Base-by-base conservation (phyloP, 2,329 filamentous ascomycete species). In the Monosporascus sp. region DNA sequence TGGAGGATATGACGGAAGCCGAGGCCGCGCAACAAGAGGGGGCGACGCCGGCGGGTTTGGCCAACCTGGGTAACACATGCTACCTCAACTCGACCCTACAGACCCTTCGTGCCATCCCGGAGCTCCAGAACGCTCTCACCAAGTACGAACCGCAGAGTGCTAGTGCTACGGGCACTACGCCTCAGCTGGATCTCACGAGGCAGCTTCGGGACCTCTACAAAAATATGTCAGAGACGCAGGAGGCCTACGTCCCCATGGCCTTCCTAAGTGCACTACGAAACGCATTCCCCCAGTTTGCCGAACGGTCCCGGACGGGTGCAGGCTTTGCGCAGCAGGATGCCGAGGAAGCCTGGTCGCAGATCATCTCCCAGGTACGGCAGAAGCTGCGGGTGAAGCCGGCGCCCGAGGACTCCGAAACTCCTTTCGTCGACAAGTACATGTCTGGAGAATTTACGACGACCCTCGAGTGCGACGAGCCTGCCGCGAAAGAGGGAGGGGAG, bases 11-110 rank as follows among this genome's bases (percentile, higher is more conserved):
- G 93, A 95, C 90, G 25, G 92, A 96, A 69, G 92, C 91, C 31
- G 93, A 97, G 71, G 83, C 86, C 50, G 93, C 94, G 22, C 85
- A 86, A 70, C 83, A 88, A 67, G 87, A 87, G 55, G 91, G 90
- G 54, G 92, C 92, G 48, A 93, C 82, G 46, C 94, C 95, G 2
- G 88, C 92, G 53, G 94, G 94, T 47, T 76, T 99, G 57, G 82
- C 88, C 69, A 99, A 99, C 67, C 77, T 97, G 56, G 94, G 95
- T 62, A 99, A 99, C 72, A 99, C 95, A 4, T 99, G 94, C 77
- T 99, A 99, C 70, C 85, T 97, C 66, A 99, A 99, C 78, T 94
- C 94, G 49, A 96, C 93, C 0, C 79, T 99, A n/a, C 95, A 99
- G 71, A 88, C 90, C 4, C 77, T 99, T 60, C 86, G 89, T 57